Percentiles rank a stretch among this genome's conserved stretches.
Conservation (phyloP, 2,329 filamentous ascomycete species). For the Fusarium sp. region DNA sequence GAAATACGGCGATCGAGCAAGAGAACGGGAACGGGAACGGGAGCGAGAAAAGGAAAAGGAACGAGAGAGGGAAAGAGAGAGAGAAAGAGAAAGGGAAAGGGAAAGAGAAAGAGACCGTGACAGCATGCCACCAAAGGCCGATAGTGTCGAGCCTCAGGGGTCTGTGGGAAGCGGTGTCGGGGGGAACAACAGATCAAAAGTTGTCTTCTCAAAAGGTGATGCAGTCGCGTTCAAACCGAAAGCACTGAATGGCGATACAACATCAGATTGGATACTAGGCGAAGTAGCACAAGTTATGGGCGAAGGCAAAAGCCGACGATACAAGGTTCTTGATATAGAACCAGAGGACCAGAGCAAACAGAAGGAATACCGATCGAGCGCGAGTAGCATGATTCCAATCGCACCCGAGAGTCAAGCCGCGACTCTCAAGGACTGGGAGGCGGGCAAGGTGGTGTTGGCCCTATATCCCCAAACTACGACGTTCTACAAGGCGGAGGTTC, state of each 20-base stretch:
- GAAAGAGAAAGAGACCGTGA: slow-evolving; percentile 28
- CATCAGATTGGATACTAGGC: slow-evolving; percentile 78
- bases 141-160: slow-evolving; percentile 68
- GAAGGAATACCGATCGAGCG: slow-evolving; percentile 77
- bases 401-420: slow-evolving; percentile 65
- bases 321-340: slow-evolving; percentile 84
- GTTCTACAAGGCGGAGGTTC: slow-evolving; percentile 87
- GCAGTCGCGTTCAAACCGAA: slow-evolving; percentile 77
- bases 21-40: slow-evolving; percentile 59
- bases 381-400: slow-evolving; percentile 82
- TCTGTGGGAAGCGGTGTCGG: slow-evolving; percentile 53
- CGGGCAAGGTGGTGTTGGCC: slow-evolving; percentile 80
- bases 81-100: slow-evolving; percentile 54
- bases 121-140: slow-evolving; percentile 67
- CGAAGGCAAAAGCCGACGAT: slow-evolving; percentile 81
- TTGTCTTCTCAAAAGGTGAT: slow-evolving; percentile 72
- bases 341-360: slow-evolving; percentile 78
- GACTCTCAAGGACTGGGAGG: slow-evolving; percentile 71
- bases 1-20: slow-evolving; percentile 56
- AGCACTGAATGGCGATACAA: slow-evolving; percentile 59
- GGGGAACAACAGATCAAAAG: slow-evolving; percentile 60
- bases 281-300: slow-evolving; percentile 81
- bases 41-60: slow-evolving; percentile 39
- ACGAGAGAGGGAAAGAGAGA: slow-evolving; percentile 53
- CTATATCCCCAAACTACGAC: slow-evolving; percentile 87